These are phyloP conservation scores for Vaccinium darrowii DNA, from an alignment of 148 eudicot genomes.

Conservation along the genomic window DNA sequence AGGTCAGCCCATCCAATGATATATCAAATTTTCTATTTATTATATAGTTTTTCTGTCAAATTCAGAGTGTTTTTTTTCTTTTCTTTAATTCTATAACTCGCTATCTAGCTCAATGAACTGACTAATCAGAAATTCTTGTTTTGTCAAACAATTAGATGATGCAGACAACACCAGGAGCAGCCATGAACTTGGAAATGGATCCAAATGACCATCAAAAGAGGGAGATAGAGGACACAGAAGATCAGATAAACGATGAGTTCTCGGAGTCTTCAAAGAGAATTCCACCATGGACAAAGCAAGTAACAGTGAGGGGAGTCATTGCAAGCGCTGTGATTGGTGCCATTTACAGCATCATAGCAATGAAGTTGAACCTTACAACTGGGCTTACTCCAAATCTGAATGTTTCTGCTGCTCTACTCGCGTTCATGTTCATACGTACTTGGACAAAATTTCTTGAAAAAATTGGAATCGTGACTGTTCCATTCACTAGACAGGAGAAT, in stretches of 20 bases:
- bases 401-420: constrained; percentile 84
- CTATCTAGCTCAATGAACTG: background rate
- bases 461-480: constrained; percentile 46
- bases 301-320: constrained; percentile 59
- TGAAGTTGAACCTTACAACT: constrained; percentile 73
- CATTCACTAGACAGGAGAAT: constrained; percentile 84
- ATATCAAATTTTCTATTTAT: background rate
- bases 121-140: background rate
- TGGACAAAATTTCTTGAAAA: constrained; percentile 59
- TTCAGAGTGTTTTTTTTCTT: background rate
- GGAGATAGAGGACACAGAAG: constrained; percentile 29
- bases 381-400: constrained; percentile 77
- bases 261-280: constrained; percentile 25
- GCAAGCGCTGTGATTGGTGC: constrained; percentile 60
- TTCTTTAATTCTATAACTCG: background rate
- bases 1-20: background rate
- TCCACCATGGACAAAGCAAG: constrained; percentile 79
- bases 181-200: background rate
- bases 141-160: background rate
- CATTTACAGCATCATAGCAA: constrained; percentile 65
- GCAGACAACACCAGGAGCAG: constrained; percentile 5
- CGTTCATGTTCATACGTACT: constrained; percentile 53
- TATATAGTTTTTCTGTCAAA: background rate
- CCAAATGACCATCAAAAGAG: constrained; percentile 2
- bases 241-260: background rate